phyloP scores from a whole-genome alignment of 73 alveolate species.

The Uronychia binucleata region DNA sequence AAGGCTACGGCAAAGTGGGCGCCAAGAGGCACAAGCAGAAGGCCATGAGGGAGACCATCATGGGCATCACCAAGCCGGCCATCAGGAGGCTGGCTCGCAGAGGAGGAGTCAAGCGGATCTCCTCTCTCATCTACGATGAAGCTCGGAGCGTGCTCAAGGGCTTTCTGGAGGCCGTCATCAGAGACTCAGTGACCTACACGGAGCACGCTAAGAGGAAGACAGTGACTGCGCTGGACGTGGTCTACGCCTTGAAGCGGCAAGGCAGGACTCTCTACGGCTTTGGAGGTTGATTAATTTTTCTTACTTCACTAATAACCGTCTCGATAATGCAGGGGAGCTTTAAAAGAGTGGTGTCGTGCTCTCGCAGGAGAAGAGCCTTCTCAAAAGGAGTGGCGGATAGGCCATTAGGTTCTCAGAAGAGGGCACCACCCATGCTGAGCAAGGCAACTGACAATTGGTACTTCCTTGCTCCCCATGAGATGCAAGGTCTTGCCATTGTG shows the following conservation, averaged over 20 bases:
- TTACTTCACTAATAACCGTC: too few species aligned
- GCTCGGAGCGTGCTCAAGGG: constrained; percentile 68
- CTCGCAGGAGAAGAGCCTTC: too few species aligned
- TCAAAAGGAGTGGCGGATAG: too few species aligned
- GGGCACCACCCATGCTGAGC: too few species aligned
- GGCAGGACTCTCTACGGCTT: constrained; percentile 91
- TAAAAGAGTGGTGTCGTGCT: too few species aligned
- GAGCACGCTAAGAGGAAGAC: constrained; percentile 88
- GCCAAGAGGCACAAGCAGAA: constrained; percentile 73
- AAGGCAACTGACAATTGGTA: too few species aligned
- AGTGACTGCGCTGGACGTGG: constrained; percentile 85
- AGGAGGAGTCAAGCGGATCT: constrained; percentile 87
- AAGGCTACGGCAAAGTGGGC: constrained; percentile 76
- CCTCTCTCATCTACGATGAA: constrained; percentile 68
- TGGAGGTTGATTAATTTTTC: constrained; percentile 57
- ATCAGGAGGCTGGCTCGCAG: constrained; percentile 86
- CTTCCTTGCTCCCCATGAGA: too few species aligned
- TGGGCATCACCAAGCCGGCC: constrained; percentile 84
- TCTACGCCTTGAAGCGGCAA: constrained; percentile 87
- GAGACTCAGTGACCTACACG: constrained; percentile 79
- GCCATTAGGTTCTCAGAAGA: too few species aligned
- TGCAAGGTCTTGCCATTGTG: too few species aligned
- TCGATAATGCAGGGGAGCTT: not conserved
- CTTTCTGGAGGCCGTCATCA: constrained; percentile 69
- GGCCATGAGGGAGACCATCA: constrained; percentile 69